Base-by-base conservation (phyloP, 2,329 filamentous ascomycete species). In the Penicillium brasilianum region DNA sequence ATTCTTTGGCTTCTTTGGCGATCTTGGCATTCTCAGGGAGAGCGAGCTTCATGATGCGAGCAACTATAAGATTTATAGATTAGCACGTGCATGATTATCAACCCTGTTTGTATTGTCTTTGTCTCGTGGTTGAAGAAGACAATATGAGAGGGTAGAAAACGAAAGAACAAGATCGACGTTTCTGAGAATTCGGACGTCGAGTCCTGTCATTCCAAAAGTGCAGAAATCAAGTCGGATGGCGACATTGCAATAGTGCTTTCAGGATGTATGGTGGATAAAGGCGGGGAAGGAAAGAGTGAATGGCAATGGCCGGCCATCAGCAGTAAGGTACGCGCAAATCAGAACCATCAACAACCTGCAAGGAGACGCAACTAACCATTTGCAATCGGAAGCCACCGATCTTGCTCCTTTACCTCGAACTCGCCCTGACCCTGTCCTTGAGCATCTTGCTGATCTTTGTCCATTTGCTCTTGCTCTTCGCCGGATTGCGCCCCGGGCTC, bases 371-470 rank as follows among this genome's bases (percentile, higher is more conserved):
- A 95, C 95, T 87, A 87, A 99, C 95, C 95, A 93, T 99, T 99
- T 83, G 95, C 95, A 87, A 99, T 99, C 78, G 95, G 95, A 79
- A 99, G 87, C 95, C 95, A 99, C 85, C 95, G 86, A 82, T 99
- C 95, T 82, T 99, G 95, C 82, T 99, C 95, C 86, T 98, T 98
- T 81, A 98, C 94, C 83, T 98, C 94, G 79, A 97, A 97, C 83
- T 98, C 94, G 81, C 92, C 88, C 81, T 90, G 85, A 78, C 86
- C 89, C 80, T 85, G 85, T 78, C 85, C 84, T 79, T 85, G 85
- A 78, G 85, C 84, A 79, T 93, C 91, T 83, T 79, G 78, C 62
- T 80, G 77, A 61, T 81, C 80, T 72, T 83, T 83, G 75, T 96
- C 93, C 91, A 96, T 96, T 87, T 90, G 90, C 85, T 89, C 89